phyloP scores from a whole-genome alignment of 2,329 filamentous ascomycete genomes.

The Trichoderma polysporum region DNA sequence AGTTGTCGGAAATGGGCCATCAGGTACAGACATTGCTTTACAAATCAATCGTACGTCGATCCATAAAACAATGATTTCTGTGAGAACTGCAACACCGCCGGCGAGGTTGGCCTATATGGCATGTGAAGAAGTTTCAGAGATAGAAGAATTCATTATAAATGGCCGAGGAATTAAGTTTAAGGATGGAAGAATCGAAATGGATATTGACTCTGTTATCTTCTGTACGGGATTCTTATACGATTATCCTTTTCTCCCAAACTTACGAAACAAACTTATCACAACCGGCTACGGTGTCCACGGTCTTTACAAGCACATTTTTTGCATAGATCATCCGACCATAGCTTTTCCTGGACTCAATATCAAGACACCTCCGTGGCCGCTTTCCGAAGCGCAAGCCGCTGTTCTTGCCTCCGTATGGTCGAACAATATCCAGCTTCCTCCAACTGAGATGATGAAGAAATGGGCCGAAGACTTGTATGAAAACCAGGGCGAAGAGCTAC shows the following conservation, averaged over 20 bases:
- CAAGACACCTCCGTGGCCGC: slow-evolving; percentile 80
- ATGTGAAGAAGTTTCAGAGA: slow-evolving; percentile 55
- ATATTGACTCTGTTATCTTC: slow-evolving; percentile 76
- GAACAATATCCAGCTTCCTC: slow-evolving; percentile 65
- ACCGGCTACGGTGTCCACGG: slow-evolving; percentile 69
- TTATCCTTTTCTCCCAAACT: slow-evolving; percentile 65
- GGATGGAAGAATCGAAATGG: slow-evolving; percentile 61
- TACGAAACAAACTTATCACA: slow-evolving; percentile 56
- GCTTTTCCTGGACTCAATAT: slow-evolving; percentile 76
- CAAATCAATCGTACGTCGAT: slow-evolving; percentile 67
- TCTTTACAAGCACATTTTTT: slow-evolving; percentile 78
- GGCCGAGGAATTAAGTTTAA: slow-evolving; percentile 64
- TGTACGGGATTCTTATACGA: slow-evolving; percentile 88
- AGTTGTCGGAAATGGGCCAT: slow-evolving; percentile 81
- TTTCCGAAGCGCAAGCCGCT: slow-evolving; percentile 76
- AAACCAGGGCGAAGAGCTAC: slow-evolving; percentile 35
- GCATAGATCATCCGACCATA: slow-evolving; percentile 72
- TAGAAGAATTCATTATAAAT: slow-evolving; percentile 54
- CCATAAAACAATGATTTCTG: slow-evolving; percentile 62
- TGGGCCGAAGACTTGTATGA: slow-evolving; percentile 67
- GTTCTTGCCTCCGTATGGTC: slow-evolving; percentile 76
- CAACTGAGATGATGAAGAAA: slow-evolving; percentile 59
- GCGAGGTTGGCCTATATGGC: slow-evolving; percentile 45
- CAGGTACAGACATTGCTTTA: slow-evolving; percentile 77
- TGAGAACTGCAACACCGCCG: slow-evolving; percentile 48